Conservation (phyloP, 2,329 filamentous ascomycete species). For the Thermoascus crustaceus region DNA sequence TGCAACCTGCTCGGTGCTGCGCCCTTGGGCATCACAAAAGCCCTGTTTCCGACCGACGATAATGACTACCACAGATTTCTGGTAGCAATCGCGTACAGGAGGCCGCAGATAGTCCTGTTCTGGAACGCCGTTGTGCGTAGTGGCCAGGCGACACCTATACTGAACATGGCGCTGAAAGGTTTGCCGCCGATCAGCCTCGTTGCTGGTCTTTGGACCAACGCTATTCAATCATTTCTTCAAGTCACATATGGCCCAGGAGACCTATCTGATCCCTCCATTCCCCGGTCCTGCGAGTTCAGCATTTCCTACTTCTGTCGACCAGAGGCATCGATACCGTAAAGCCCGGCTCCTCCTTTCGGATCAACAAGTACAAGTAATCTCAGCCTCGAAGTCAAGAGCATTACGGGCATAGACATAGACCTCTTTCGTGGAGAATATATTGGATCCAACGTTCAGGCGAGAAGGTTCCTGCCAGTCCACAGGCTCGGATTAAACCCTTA, state of each 20-base stretch:
- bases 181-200: constrained; percentile 8
- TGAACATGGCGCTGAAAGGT: constrained; percentile 1
- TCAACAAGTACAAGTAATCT: constrained; percentile 9
- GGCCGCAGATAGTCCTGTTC: no score
- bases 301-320: constrained; percentile 9
- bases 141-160: no score
- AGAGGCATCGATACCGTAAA: constrained; percentile 1
- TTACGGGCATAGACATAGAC: constrained; percentile 8
- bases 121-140: no score
- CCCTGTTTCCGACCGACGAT: constrained; percentile 6
- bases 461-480: constrained; percentile 3
- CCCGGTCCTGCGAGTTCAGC: constrained; percentile 9
- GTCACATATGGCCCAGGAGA: constrained; percentile 7
- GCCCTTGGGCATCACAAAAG: constrained; percentile 12
- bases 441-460: constrained; percentile 8
- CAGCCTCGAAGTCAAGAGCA: constrained; percentile 11
- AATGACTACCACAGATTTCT: no score
- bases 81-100: no score
- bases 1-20: constrained; percentile 15
- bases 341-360: constrained; percentile 13
- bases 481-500: constrained; percentile 3
- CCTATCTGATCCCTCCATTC: constrained; percentile 2
- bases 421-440: constrained; percentile 11
- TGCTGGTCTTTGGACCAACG: constrained; percentile 12
- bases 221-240: constrained; percentile 14